Base-by-base conservation (phyloP, 140 eudicot species). In the Bidens hawaiensis region DNA sequence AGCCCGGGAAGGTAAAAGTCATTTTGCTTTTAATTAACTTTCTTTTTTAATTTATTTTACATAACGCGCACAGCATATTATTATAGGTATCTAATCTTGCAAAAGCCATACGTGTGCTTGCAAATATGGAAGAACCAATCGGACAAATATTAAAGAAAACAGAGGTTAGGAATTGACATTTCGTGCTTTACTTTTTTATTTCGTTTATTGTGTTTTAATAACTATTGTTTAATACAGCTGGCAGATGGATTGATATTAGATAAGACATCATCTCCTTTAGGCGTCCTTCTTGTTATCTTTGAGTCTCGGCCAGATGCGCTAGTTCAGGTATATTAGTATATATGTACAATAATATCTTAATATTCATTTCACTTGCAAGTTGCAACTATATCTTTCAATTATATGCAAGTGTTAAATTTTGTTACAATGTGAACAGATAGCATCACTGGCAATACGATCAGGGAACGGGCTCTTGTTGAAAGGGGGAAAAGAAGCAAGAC, bases 251-350 rank as follows among this genome's bases (percentile, higher is more conserved):
- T 88, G 13, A 49, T 85, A 38, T 70, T 94, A 59, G 99, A 94
- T 51, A 94, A 94, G 71, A 78, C 87, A 48, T 83, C 99, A 11
- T 85, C 97, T 58, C 86, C 97, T 17, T 80, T 94, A 78, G 99
- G 99, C 19, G 97, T 94, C 12, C 95, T 94, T 36, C 79, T 94
- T 63, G 83, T 94, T 68, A 90, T 94, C 56, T 93, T 94, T 52
- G 99, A 94, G 83, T 94, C 99, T 52, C 90, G 99, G 15, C 99
- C 99, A 3, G 99, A 93, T 40, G 99, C 99, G 28, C 76, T 94
- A 36, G 97, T 94, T 73, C 99, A 94, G 99, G 99, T 93, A 68
- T n/a, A n/a, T n/a, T n/a, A n/a, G n/a, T n/a, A n/a, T 12, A 31
- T 48, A 41, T 10, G 57, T 52, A 11, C 12, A 38, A 1, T 38